phyloP scores from a whole-genome alignment of 2,329 filamentous ascomycete species.

The Ceratocystis colombiana region DNA sequence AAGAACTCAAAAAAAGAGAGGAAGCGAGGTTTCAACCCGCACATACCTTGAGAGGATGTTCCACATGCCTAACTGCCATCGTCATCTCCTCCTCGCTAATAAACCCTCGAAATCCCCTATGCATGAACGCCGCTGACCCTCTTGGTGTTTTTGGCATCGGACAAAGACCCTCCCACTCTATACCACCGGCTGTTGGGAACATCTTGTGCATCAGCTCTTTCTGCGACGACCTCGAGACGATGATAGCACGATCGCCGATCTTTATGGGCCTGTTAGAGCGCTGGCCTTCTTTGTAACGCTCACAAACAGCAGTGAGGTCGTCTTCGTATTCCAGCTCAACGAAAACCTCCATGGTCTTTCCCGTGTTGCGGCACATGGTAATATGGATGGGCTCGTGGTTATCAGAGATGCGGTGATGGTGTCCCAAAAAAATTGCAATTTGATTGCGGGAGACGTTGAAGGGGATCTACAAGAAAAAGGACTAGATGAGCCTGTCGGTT shows the following conservation, averaged over 20 bases:
- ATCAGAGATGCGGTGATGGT: constrained; percentile 47
- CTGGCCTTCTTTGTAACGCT: constrained; percentile 36
- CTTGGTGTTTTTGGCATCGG: constrained; percentile 31
- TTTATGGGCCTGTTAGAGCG: constrained; percentile 37
- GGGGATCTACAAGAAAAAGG: constrained; percentile 40
- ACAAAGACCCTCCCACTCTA: constrained; percentile 43
- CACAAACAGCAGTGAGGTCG: constrained; percentile 46
- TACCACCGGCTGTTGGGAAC: constrained; percentile 48
- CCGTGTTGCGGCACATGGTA: constrained; percentile 53
- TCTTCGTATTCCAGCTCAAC: constrained; percentile 46
- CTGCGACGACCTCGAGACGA: constrained; percentile 48
- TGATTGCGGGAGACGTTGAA: constrained; percentile 45
- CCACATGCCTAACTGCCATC: constrained; percentile 54
- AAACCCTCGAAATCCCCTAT: constrained; percentile 47
- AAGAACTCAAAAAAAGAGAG: neutral
- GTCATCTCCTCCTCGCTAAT: constrained; percentile 52
- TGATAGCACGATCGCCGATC: constrained; percentile 48
- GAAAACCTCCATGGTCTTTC: constrained; percentile 53
- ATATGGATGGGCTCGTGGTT: constrained; percentile 49
- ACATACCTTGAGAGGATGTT: constrained; percentile 52
- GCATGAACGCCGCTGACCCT: constrained; percentile 33
- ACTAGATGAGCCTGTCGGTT: constrained; percentile 20
- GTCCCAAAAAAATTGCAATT: constrained; percentile 49
- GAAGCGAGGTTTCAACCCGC: neutral
- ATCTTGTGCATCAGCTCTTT: constrained; percentile 50